Evolutionary conservation across 345 rosid genomes (phyloP).

Genomic region (Salix purpurea): DNA sequence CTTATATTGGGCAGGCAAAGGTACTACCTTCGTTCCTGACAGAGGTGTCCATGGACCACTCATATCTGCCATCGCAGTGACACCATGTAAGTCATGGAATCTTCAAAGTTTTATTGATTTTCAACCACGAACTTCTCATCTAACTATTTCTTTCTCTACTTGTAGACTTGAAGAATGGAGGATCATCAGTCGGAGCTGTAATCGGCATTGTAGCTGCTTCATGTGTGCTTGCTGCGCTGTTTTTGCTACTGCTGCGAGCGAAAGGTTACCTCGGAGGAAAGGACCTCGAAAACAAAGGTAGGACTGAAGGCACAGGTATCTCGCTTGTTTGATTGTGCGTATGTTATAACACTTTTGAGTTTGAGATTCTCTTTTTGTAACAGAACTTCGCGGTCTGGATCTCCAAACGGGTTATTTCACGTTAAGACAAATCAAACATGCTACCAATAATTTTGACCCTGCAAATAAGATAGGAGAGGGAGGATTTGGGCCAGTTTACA

Average conservation of each 20-base stretch:
- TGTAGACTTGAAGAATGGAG: conserved; percentile 55
- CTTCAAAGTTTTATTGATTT: not conserved
- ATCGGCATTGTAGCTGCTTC: conserved; percentile 59
- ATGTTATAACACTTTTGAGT: not conserved
- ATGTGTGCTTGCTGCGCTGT: conserved; percentile 33
- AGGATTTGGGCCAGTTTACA: conserved; percentile 88
- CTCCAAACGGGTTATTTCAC: conserved; percentile 74
- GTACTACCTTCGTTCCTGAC: conserved; percentile 58
- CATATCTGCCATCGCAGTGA: conserved; percentile 66
- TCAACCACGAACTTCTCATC: not conserved
- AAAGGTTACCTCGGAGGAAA: conserved; percentile 54
- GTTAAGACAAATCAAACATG: conserved; percentile 63
- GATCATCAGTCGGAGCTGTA: conserved; percentile 58
- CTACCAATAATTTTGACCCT: conserved; percentile 69
- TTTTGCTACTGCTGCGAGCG: conserved; percentile 39
- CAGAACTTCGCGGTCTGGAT: conserved; percentile 61
- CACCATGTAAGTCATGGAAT: conserved; percentile 51
- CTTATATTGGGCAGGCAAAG: conserved; percentile 84
- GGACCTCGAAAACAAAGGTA: conserved; percentile 52
- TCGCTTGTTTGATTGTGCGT: not conserved
- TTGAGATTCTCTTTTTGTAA: not conserved
- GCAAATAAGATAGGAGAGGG: conserved; percentile 86
- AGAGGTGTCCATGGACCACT: conserved; percentile 82
- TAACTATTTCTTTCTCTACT: not conserved
- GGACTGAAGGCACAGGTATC: not conserved